Evolutionary conservation across 2,329 filamentous ascomycete species (phyloP), one percentile per base, ranked within the genome.

Genomic region (Byssochlamys sp.): DNA sequence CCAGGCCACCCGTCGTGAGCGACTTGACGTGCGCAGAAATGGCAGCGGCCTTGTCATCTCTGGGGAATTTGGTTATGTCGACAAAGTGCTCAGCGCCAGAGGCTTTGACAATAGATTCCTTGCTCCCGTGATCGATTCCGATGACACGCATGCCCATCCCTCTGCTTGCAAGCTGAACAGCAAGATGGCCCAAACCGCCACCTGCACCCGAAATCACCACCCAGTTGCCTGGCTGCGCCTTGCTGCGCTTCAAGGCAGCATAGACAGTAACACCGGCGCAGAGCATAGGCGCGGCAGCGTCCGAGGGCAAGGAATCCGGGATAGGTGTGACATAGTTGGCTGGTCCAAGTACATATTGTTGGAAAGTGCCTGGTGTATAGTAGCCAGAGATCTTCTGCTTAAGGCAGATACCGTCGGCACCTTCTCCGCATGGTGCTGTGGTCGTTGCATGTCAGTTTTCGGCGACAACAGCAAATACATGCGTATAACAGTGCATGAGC

Each of bases 271-370:
- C 78, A 28, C 85, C 86, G 12, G 84, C 85, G 69, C 85, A 88
- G 55, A 87, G 78, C 74, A 88, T 79, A 0, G 85, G 86, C 1
- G 86, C 86, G 0, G 86, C 86, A 26, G 78, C 76, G 54, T 81
- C 84, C 9, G 81, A 84, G 49, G 78, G 70, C 19, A 89, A 71
- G 2, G 69, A 72, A 3, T 86, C 84, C 1, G 86, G 86, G 62
- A 89, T 87, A 1, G 84, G 84, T 0, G 86, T 88, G 1, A 88
- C 85, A 68, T 89, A 88, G 71, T 81, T 80, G 2, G 85, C 85
- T 9, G 84, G 83, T 0, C 79, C 81, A 14, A 86, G 67, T 19
- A 81, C 80, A 65, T 88, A 89, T 72, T 88, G 84, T 67, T 88
- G 86, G 68, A 88, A 89, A n/a, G 85, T 89, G 39, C 86, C 86